Conservation (phyloP, 2,329 filamentous ascomycete genomes). For the Clarireedia monteithiana region DNA sequence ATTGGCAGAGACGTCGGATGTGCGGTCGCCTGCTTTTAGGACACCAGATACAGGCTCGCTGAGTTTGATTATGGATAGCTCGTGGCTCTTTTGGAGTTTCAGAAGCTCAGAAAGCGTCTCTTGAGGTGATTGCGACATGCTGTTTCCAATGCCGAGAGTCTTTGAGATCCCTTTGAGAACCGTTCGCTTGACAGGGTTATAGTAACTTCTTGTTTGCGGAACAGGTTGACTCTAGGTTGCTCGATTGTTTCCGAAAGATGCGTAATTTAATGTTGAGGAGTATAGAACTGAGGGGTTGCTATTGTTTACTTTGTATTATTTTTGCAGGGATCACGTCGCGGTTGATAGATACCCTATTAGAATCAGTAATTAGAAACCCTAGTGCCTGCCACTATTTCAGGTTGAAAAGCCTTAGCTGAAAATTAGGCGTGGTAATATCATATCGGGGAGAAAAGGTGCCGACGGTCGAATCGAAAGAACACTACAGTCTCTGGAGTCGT, state of each 20-base stretch:
- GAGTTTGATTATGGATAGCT: slow-evolving; percentile 68
- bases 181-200: neutral
- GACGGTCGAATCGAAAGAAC: too few species aligned
- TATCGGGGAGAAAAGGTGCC: too few species aligned
- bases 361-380: neutral
- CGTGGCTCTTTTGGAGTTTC: slow-evolving; percentile 47
- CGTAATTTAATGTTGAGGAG: neutral
- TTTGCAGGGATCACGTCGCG: neutral
- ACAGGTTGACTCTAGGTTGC: neutral
- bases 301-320: slow-evolving; percentile 17
- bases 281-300: neutral
- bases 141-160: neutral
- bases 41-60: slow-evolving; percentile 64
- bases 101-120: slow-evolving; percentile 42
- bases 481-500: too few species aligned
- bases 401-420: too few species aligned
- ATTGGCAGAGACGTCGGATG: slow-evolving; percentile 62
- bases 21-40: slow-evolving; percentile 40
- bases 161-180: neutral
- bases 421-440: too few species aligned
- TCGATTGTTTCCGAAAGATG: neutral
- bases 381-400: too few species aligned
- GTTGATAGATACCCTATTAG: neutral
- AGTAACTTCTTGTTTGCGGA: too few species aligned
- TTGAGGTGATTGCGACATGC: slow-evolving; percentile 20